Base-by-base conservation (phyloP, 495 filamentous ascomycete species). In the Darksidea phi region DNA sequence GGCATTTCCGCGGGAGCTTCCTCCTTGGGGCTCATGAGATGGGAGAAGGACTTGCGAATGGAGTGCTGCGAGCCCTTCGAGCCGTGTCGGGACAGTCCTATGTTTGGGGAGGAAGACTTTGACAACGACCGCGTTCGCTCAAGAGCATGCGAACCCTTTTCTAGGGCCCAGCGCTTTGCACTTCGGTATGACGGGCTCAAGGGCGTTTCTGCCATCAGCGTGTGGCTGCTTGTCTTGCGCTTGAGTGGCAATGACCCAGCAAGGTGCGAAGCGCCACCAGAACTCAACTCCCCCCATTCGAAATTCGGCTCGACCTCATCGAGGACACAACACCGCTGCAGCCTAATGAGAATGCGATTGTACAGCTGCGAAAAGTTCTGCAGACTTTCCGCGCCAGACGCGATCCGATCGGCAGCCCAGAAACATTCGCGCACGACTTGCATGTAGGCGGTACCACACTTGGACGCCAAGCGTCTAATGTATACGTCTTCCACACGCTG, bases 351-450 rank as follows among this genome's bases (percentile, higher is more conserved):
- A 2, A 73, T 59, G 34, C 57, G 58, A 26, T 52, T 65, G 61
- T 75, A 74, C 6, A 71, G 53, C 25, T 61, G 66, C 12, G 61
- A 57, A 21, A 62, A 54, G 13, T 58, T 64, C 1, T 58, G 46
- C 41, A 58, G 57, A 32, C 52, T 68, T 26, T 59, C 46, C 24
- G 47, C 38, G 41, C 57, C 61, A 12, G 47, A 58, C 34, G 53
- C 57, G 21, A 49, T 63, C 13, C 50, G 81, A 52, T 94, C 90
- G 12, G 89, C 85, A 0, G 89, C 88, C 64, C 81, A 80, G 72
- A 92, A 84, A 63, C 89, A 95, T 11, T 85, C 77, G 71, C 92
- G 86, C 6, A 94, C 89, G 12, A 86, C 87, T 67, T 87, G 85
- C 74, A 89, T 87, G 71, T 93, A 97, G 0, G 86, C 80, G 18